A percentile compares a stretch with the other conserved stretches of the same genome.
Conservation (phyloP, 1,284 basidiomycete genomes). For the Cutaneotrichosporon sp. region DNA sequence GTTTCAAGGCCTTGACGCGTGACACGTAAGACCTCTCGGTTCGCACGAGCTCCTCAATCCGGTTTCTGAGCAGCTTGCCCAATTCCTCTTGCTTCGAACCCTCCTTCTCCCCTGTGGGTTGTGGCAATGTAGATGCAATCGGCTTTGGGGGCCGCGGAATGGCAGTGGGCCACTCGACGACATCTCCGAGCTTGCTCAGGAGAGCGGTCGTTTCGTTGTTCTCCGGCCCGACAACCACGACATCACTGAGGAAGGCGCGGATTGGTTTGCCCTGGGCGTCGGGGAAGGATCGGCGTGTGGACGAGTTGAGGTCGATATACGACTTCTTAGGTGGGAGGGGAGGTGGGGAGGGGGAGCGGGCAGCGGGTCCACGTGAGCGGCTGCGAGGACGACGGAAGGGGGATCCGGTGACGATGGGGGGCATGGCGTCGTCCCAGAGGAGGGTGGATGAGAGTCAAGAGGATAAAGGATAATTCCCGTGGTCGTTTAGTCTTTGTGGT, state of each 20-base stretch:
- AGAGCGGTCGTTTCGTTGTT: conserved; percentile 43
- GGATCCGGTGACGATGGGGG: conserved; percentile 21
- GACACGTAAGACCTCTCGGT: conserved; percentile 51
- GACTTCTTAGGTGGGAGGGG: conserved; percentile 23
- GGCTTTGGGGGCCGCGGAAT: conserved; percentile 24
- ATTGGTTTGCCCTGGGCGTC: conserved; percentile 28
- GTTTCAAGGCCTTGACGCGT: conserved; percentile 46
- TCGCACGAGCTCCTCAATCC: conserved; percentile 49
- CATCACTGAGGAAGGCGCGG: conserved; percentile 48
- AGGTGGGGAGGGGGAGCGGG: conserved; percentile 15
- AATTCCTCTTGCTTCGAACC: conserved; percentile 38
- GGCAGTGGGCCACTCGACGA: conserved; percentile 37
- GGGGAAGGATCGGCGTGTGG: conserved; percentile 39
- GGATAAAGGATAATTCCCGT: not conserved
- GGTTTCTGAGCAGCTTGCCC: conserved; percentile 30
- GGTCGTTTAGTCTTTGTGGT: not conserved
- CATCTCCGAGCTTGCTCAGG: conserved; percentile 41
- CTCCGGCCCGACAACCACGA: conserved; percentile 40
- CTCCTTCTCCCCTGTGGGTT: not conserved
- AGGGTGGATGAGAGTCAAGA: not conserved
- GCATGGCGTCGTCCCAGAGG: conserved; percentile 11
- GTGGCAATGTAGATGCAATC: conserved; percentile 14
- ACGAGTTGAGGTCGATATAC: conserved; percentile 46
- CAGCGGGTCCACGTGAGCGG: conserved; percentile 10
- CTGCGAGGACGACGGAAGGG: conserved; percentile 23